Percentiles rank a stretch among this genome's conserved stretches.
phyloP scores from a whole-genome alignment of 257 asterid genomes.

The Nicotiana otophora region DNA sequence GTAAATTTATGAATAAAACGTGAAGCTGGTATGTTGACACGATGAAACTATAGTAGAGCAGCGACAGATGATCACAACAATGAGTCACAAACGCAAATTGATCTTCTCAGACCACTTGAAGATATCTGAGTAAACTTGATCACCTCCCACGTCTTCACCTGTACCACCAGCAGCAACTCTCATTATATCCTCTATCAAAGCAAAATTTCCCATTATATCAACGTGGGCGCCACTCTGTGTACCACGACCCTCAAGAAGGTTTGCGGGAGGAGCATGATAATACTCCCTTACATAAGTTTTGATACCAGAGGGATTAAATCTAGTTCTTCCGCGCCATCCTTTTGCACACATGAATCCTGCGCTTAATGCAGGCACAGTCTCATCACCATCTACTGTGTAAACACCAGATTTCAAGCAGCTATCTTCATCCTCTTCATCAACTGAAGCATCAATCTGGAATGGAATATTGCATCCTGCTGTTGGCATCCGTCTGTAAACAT shows the following conservation, averaged over 20 bases:
- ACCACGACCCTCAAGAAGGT: constrained; percentile 77
- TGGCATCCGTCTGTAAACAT: constrained; percentile 50
- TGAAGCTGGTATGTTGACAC: background rate
- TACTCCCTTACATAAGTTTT: constrained; percentile 59
- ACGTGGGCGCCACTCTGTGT: constrained; percentile 92
- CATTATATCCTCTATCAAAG: constrained; percentile 63
- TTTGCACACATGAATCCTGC: constrained; percentile 84
- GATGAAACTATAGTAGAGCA: background rate
- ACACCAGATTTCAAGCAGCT: constrained; percentile 64
- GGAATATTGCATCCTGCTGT: constrained; percentile 72
- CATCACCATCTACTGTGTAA: constrained; percentile 61
- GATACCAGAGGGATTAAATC: constrained; percentile 73
- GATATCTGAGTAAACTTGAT: constrained; percentile 60
- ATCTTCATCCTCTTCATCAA: constrained; percentile 33
- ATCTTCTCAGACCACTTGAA: constrained; percentile 77
- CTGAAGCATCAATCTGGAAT: constrained; percentile 67
- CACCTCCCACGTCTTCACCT: constrained; percentile 73
- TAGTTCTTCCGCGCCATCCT: constrained; percentile 86
- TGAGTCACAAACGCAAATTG: constrained; percentile 37
- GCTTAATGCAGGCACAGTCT: constrained; percentile 69
- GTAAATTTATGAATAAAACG: background rate
- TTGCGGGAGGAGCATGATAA: constrained; percentile 73
- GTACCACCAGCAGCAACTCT: constrained; percentile 75
- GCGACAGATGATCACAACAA: background rate
- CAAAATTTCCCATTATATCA: constrained; percentile 86